Evolutionary conservation across 2,329 filamentous ascomycete species (phyloP).

Genomic region (Fusarium zealandicum): DNA sequence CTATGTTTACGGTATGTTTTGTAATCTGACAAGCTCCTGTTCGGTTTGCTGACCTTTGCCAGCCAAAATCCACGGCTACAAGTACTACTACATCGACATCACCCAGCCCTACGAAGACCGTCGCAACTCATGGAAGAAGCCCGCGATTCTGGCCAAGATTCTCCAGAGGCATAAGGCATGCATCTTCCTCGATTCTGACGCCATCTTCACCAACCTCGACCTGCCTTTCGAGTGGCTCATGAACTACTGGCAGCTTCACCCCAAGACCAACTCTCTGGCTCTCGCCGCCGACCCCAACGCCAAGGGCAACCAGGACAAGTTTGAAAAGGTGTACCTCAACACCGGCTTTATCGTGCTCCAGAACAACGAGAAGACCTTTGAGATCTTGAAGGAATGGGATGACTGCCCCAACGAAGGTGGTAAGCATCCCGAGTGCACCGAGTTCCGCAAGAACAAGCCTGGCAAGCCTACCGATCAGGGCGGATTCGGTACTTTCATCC

Average conservation of each 20-base stretch:
- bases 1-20: constrained; percentile 50
- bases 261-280: constrained; percentile 51
- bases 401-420: constrained; percentile 50
- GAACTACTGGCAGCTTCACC: constrained; percentile 55
- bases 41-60: constrained; percentile 30
- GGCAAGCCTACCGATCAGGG: constrained; percentile 53
- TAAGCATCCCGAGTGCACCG: constrained; percentile 49
- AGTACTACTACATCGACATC: constrained; percentile 54
- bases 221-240: constrained; percentile 56
- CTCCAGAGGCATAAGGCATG: constrained; percentile 53
- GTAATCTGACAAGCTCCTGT: background rate
- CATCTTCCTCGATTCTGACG: constrained; percentile 55
- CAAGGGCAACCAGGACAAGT: constrained; percentile 51
- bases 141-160: constrained; percentile 51
- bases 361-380: constrained; percentile 56
- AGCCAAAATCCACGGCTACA: constrained; percentile 57
- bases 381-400: constrained; percentile 59
- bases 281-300: constrained; percentile 50
- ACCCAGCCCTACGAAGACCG: constrained; percentile 49
- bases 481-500: constrained; percentile 53
- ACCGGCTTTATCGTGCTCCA: constrained; percentile 62
- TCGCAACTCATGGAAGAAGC: constrained; percentile 57
- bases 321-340: constrained; percentile 54
- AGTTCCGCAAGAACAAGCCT: constrained; percentile 47
- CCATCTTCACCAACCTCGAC: constrained; percentile 53